A percentile compares a stretch with the other conserved stretches of the same genome.
Conservation (phyloP, 257 asterid species). For the Salvia rosmarinus region DNA sequence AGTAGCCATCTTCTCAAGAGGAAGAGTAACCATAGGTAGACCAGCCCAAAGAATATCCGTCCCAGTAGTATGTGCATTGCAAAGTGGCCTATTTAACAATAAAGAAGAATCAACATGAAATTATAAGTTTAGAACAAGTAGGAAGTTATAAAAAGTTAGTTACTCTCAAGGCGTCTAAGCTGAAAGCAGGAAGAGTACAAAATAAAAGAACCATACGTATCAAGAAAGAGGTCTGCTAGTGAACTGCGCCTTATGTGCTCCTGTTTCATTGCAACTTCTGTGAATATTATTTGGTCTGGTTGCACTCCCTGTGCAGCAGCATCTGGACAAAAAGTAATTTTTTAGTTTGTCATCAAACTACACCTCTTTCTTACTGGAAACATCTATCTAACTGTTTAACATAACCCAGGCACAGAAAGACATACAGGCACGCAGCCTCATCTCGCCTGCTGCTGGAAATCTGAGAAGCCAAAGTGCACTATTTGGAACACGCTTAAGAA, state of each 20-base stretch:
- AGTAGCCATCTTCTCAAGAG: constrained; percentile 99
- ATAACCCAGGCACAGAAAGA: constrained; percentile 17
- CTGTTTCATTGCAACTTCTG: constrained; percentile 97
- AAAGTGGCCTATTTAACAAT: constrained; percentile 71
- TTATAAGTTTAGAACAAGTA: background rate
- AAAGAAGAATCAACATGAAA: constrained; percentile 28
- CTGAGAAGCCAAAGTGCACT: constrained; percentile 97
- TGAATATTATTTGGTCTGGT: constrained; percentile 91
- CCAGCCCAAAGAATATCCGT: constrained; percentile 99
- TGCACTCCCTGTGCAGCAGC: constrained; percentile 96
- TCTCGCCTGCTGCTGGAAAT: constrained; percentile 99
- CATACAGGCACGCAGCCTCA: constrained; percentile 84
- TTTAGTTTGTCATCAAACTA: constrained; percentile 10
- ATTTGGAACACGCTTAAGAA: constrained; percentile 95
- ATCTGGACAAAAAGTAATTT: constrained; percentile 47
- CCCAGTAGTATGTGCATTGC: constrained; percentile 99
- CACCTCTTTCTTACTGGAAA: background rate
- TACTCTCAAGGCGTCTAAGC: background rate
- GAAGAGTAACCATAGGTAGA: constrained; percentile 91
- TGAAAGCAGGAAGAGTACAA: background rate
- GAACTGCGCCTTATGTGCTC: constrained; percentile 96
- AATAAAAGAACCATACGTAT: constrained; percentile 56
- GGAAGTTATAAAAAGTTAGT: constrained; percentile 2
- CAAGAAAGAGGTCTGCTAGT: constrained; percentile 93
- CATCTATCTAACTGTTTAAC: background rate